Evolutionary conservation across 106 monocot species (phyloP).

Genomic region (Vanilla planifolia): DNA sequence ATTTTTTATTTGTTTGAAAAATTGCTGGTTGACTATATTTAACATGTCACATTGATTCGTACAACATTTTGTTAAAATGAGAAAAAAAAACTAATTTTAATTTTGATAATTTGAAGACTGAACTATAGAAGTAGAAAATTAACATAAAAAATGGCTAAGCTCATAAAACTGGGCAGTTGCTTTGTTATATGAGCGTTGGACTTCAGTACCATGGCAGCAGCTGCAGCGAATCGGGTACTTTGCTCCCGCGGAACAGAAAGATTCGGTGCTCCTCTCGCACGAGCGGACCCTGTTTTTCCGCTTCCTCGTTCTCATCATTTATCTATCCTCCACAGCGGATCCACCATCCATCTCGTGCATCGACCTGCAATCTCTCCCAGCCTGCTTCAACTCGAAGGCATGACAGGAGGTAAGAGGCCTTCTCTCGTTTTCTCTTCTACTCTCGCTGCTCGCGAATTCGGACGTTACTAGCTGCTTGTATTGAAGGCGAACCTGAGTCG

Average conservation of each 20-base stretch:
- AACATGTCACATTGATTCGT: too few species aligned
- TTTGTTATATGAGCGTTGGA: too few species aligned
- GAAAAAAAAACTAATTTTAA: too few species aligned
- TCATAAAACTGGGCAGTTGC: too few species aligned
- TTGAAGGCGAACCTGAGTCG: background rate
- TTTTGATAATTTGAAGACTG: too few species aligned
- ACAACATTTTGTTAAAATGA: too few species aligned
- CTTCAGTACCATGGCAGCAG: background rate
- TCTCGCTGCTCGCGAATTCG: background rate
- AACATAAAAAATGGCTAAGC: too few species aligned
- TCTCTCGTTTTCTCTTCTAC: too few species aligned
- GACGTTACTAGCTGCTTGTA: background rate
- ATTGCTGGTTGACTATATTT: too few species aligned
- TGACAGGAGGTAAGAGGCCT: background rate
- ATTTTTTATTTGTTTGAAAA: too few species aligned
- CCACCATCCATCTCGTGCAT: background rate
- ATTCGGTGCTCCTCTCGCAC: background rate
- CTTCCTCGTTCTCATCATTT: background rate
- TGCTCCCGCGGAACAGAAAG: background rate
- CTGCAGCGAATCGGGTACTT: background rate
- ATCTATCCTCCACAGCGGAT: background rate
- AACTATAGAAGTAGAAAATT: too few species aligned
- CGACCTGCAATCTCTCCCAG: background rate
- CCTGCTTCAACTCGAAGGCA: conserved; percentile 2
- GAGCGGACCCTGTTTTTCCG: background rate